Conservation (phyloP, 371 early-diverging fungal species). For the Dichotomocladium elegans region DNA sequence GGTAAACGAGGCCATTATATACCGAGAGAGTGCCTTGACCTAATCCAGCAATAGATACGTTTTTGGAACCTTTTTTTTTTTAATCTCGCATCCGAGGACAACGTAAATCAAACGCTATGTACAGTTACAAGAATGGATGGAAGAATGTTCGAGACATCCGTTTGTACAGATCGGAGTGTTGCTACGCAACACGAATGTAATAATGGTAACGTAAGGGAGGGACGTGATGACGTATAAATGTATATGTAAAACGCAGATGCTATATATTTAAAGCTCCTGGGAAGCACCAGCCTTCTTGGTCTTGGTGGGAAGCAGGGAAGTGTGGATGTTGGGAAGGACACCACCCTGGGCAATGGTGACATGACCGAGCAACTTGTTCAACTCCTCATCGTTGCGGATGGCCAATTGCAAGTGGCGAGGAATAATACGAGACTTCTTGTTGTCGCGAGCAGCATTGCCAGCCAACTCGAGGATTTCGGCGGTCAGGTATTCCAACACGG, state of each 20-base stretch:
- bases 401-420: conserved; percentile 84
- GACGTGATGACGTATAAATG: not conserved
- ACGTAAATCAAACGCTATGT: conserved; percentile 10
- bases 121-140: conserved; percentile 9
- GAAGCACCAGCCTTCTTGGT: conserved; percentile 56
- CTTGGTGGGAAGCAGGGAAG: conserved; percentile 61
- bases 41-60: not conserved
- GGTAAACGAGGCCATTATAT: too few species aligned
- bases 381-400: conserved; percentile 91
- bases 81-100: not conserved
- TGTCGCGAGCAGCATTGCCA: conserved; percentile 90
- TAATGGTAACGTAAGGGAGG: not conserved
- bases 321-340: conserved; percentile 79
- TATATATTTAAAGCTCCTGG: conserved; percentile 22
- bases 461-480: conserved; percentile 94
- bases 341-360: conserved; percentile 82
- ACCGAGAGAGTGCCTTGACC: too few species aligned
- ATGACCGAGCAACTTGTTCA: conserved; percentile 86
- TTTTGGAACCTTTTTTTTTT: too few species aligned
- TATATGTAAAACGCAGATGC: not conserved
- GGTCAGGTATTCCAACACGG: conserved; percentile 89
- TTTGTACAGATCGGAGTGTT: too few species aligned
- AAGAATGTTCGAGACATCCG: too few species aligned
- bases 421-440: conserved; percentile 90
- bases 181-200: too few species aligned